Base-by-base conservation (phyloP, 1,139 yeast genomes). In the Magnusiomyces starmeri region DNA sequence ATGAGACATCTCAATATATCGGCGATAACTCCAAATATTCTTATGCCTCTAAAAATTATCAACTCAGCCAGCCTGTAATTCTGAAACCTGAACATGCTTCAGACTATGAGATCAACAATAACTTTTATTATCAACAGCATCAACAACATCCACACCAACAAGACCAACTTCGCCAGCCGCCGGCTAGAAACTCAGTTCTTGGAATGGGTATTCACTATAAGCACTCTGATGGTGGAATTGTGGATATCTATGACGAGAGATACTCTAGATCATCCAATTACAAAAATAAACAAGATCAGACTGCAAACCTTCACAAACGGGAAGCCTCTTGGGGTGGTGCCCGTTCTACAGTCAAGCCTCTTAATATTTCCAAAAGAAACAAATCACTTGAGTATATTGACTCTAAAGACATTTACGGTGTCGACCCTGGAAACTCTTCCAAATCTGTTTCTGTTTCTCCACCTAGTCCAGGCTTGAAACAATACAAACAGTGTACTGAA, bases 191-290 rank as follows among this genome's bases (percentile, higher is more conserved):
- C 20, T 12, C 14, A 6, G 10, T 41, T 24, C 44, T 41, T n/a
- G 44, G 44, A 21, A 41, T 41, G 44, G 44, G 44, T 6, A 41
- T 41, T 6, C 44, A 41, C 29, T 39, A 39, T 18, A 39, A 21
- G 18, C n/a, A 39, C 14, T 12, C 12, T 4, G 42, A 39, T 12
- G 42, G 22, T 24, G 12, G 6, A 4, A 39, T 32, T 32, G 37
- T 32, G 18, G 37, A 32, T 32, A 18, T 32, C 12, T 4, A n/a
- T 7, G 37, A 32, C 37, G n/a, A 32, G 12, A 32, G n/a, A 14
- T 32, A 14, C 12, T n/a, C n/a, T n/a, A n/a, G n/a, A n/a, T n/a
- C n/a, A n/a, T n/a, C n/a, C 4, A 4, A 4, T 14, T 12, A 32
- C 4, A 32, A 6, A 6, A n/a, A 32, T 10, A 7, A 32, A 18